Evolutionary conservation across 106 monocot species (phyloP).

Genomic region (Dactylorhiza incarnata): DNA sequence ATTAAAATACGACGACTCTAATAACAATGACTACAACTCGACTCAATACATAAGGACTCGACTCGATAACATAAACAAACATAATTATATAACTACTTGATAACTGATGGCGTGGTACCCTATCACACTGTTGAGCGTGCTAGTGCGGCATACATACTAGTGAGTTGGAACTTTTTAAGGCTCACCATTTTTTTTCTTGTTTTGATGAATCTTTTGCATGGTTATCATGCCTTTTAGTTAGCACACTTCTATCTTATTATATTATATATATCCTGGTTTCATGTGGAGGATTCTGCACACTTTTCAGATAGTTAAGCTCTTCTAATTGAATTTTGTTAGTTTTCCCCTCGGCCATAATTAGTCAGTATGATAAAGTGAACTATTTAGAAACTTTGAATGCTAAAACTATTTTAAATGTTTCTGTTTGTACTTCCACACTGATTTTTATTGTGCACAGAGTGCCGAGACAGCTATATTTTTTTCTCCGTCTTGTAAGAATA

Average conservation of each 20-base stretch:
- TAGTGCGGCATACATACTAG: background rate
- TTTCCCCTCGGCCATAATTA: background rate
- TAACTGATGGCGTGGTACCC: too few species aligned
- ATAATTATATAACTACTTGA: too few species aligned
- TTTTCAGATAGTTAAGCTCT: background rate
- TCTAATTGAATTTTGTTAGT: background rate
- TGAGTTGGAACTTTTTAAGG: background rate
- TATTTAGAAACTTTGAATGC: background rate
- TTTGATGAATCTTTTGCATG: background rate
- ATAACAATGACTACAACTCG: too few species aligned
- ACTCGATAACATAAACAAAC: too few species aligned
- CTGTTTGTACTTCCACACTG: background rate
- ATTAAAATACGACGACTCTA: too few species aligned
- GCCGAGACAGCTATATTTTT: background rate
- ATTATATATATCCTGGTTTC: too few species aligned
- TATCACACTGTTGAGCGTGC: too few species aligned
- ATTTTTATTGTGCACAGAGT: background rate
- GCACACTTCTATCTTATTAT: background rate
- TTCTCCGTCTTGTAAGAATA: background rate
- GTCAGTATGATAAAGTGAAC: background rate
- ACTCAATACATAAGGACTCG: too few species aligned
- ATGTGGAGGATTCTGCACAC: background rate
- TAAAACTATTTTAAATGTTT: background rate
- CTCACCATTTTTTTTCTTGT: background rate
- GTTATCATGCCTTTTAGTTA: background rate